phyloP scores from a whole-genome alignment of 2,329 filamentous ascomycete species.

The Epichloe festucae region DNA sequence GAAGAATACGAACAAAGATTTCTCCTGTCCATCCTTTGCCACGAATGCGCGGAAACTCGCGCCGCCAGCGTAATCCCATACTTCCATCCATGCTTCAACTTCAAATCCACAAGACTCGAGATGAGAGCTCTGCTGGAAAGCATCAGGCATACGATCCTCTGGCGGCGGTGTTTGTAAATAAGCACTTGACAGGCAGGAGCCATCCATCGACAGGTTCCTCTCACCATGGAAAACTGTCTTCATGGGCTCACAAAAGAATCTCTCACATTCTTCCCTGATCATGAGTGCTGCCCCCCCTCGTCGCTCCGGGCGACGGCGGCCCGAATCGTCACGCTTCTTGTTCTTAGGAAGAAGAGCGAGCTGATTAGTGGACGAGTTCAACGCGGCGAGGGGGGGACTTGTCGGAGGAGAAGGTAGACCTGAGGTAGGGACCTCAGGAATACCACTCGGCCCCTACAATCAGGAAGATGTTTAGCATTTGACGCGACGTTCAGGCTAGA shows the following conservation, averaged over 20 bases:
- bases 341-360: constrained; percentile 50
- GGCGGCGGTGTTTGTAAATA: constrained; percentile 41
- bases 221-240: constrained; percentile 91
- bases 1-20: constrained; percentile 79
- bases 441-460: constrained; percentile 69
- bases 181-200: constrained; percentile 80
- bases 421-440: constrained; percentile 82
- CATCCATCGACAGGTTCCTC: constrained; percentile 63
- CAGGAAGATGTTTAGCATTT: constrained; percentile 8
- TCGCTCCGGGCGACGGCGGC: constrained; percentile 31
- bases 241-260: constrained; percentile 96
- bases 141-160: constrained; percentile 29
- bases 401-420: constrained; percentile 71
- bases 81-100: constrained; percentile 56
- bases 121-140: constrained; percentile 17
- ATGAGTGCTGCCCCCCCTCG: constrained; percentile 89
- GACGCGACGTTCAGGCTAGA: background rate
- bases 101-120: constrained; percentile 18
- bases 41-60: constrained; percentile 80
- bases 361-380: constrained; percentile 50
- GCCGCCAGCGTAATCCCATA: constrained; percentile 77
- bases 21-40: constrained; percentile 54
- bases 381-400: constrained; percentile 79
- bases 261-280: constrained; percentile 99
- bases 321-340: constrained; percentile 30